Conservation (phyloP, 371 early-diverging fungal genomes). For the Sporodiniella umbellata region DNA sequence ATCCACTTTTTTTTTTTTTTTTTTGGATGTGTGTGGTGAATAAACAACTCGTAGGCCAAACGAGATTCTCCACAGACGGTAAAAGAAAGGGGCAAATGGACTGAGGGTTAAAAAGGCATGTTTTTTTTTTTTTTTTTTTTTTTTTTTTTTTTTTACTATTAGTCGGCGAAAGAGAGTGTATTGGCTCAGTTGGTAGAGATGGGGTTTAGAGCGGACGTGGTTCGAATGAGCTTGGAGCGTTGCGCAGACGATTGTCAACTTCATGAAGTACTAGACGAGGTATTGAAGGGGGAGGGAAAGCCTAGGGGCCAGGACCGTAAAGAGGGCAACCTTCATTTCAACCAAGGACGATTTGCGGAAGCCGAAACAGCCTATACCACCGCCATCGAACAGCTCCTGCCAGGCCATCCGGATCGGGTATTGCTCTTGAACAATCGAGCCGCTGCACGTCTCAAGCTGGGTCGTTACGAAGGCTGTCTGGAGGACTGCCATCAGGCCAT, state of each 20-base stretch:
- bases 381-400: constrained; percentile 61
- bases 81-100: no score
- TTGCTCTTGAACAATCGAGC: constrained; percentile 88
- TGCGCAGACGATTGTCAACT: constrained; percentile 53
- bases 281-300: no score
- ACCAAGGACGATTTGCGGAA: constrained; percentile 84
- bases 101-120: no score
- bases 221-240: constrained; percentile 65
- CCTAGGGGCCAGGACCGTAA: constrained; percentile 52
- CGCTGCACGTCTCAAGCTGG: constrained; percentile 78
- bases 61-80: no score
- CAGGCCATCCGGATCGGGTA: constrained; percentile 61
- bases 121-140: neutral
- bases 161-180: constrained; percentile 12
- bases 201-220: constrained; percentile 70
- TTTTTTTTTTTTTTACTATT: neutral
- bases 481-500: constrained; percentile 50
- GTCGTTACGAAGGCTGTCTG: constrained; percentile 71
- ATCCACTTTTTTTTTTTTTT: no score
- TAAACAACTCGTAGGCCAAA: no score
- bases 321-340: constrained; percentile 80
- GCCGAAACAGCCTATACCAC: constrained; percentile 73
- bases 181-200: constrained; percentile 72
- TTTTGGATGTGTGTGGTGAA: no score
- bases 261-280: no score